Base-by-base conservation (phyloP, 345 rosid species). In the Physaria fendleri region DNA sequence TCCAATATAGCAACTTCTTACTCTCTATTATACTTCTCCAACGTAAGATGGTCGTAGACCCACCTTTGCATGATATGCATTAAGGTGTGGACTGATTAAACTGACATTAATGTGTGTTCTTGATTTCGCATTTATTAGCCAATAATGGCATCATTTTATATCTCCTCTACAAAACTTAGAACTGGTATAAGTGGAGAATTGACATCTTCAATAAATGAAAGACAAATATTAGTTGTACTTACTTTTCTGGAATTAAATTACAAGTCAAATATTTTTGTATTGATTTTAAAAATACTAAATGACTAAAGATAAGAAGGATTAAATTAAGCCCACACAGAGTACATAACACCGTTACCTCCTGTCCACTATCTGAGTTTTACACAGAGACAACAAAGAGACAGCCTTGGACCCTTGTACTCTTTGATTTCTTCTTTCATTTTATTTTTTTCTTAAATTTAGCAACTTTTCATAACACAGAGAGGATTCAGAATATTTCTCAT, bases 341-440 rank as follows among this genome's bases (percentile, higher is more conserved):
- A 42, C 18, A 38, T 42, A 61, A 30, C 51, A 63, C 59, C 48
- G 59, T 51, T 51, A 63, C 41, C 33, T 52, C 34, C 43, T 52
- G 60, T 51, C 68, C 59, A 63, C 59, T 63, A 28, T 50, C 68
- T 9, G 23, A 39, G 23, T 20, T 50, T 41, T 16, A 8, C 13
- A 59, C 48, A 62, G 20, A 62, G 32, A 17, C 47, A 48, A 61
- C 56, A 48, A 48, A 61, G 35, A 24, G 51, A 63, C 68, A 63
- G 68, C 67, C 67, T 50, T 20, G 48, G 49, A 39, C 38, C 50
- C 25, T 44, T 30, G n/a, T 12, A 18, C 48, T 59, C 10, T 38
- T 63, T 63, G 13, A 29, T 63, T 63, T 63, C 49, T 49, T 49
- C 66, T 25, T 28, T 13, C 11, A n/a, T n/a, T n/a, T n/a, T n/a